Evolutionary conservation across 1,139 yeast genomes (phyloP).

Genomic region (Candida tetrigidarum): DNA sequence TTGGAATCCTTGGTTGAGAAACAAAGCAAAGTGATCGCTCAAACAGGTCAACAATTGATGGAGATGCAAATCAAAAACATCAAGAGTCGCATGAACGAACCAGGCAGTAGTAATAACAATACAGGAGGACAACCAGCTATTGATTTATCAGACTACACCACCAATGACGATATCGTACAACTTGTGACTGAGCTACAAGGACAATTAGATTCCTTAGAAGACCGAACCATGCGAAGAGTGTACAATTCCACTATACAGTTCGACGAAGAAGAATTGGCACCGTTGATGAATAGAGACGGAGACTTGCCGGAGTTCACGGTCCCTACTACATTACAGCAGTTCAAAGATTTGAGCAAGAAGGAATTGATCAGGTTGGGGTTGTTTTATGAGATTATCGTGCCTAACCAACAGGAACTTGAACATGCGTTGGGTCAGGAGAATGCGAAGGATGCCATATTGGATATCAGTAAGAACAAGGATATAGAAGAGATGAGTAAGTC

Average conservation of each 20-base stretch:
- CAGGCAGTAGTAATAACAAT: constrained; percentile 25
- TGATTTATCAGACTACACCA: constrained; percentile 65
- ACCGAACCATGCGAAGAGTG: constrained; percentile 62
- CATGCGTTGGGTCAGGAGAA: constrained; percentile 23
- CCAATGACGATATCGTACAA: constrained; percentile 83
- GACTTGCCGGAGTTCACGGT: constrained; percentile 61
- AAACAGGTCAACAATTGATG: constrained; percentile 80
- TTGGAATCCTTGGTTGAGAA: constrained; percentile 54
- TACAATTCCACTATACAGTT: constrained; percentile 27
- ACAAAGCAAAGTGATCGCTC: constrained; percentile 44
- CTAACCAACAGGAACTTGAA: constrained; percentile 48
- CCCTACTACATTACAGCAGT: constrained; percentile 64
- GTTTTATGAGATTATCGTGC: constrained; percentile 71
- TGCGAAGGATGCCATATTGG: constrained; percentile 11
- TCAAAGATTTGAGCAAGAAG: constrained; percentile 47
- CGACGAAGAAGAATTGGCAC: constrained; percentile 22
- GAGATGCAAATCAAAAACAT: constrained; percentile 64
- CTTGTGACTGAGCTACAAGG: constrained; percentile 88
- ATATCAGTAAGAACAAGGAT: constrained; percentile 21
- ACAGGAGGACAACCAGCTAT: constrained; percentile 23
- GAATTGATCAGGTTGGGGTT: constrained; percentile 58
- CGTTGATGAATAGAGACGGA: constrained; percentile 69
- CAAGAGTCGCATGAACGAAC: constrained; percentile 38
- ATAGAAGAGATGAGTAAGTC: constrained; percentile 45
- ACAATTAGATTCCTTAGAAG: constrained; percentile 76